Evolutionary conservation across 2,329 filamentous ascomycete genomes (phyloP), one percentile per base, ranked within the genome.

Genomic region (Paracamarosporium sp.): DNA sequence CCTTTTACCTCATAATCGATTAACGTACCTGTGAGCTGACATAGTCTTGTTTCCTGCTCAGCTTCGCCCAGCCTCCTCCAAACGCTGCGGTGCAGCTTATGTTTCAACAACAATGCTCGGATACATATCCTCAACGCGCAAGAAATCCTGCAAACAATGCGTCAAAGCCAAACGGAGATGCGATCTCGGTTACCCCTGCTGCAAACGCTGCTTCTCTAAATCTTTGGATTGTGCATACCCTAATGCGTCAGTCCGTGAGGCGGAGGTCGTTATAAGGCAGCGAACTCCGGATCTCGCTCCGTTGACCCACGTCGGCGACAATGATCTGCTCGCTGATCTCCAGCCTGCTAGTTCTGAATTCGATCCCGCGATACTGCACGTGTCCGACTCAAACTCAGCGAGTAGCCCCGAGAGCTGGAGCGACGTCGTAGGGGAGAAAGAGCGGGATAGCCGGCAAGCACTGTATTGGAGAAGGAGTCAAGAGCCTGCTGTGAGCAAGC

Each of bases 121-220:
- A 36, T 72, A 72, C 63, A 71, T 73, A 28, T 72, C 69, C 24
- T 65, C 67, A 7, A 72, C 71, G 15, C 65, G 71, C 45, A 68
- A 65, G 50, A 74, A 72, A 55, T 69, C 66, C 56, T 74, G 71
- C 59, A 51, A 57, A 36, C 63, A 62, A 28, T 72, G 68, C 57
- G 69, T 71, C 9, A 71, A 71, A 48, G 62, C 59, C 48, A 74
- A 72, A 57, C 60, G 70, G 12, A 60, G 69, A 22, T 74, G 70
- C 56, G 70, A 73, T 50, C 64, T 73, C 30, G 66, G 68, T 5
- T 69, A 64, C 50, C 70, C 71, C 12, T 66, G 63, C 53, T 73
- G 67, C 59, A 70, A 65, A 36, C 62, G 71, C 30, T 73, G 68
- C 43, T 65, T 65, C 30, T 57, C 64, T 15, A 73, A 72, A 46